A percentile compares a stretch with the other conserved stretches of the same genome.
phyloP scores from a whole-genome alignment of 805 yeast genomes.

The Wickerhamomyces bovis region DNA sequence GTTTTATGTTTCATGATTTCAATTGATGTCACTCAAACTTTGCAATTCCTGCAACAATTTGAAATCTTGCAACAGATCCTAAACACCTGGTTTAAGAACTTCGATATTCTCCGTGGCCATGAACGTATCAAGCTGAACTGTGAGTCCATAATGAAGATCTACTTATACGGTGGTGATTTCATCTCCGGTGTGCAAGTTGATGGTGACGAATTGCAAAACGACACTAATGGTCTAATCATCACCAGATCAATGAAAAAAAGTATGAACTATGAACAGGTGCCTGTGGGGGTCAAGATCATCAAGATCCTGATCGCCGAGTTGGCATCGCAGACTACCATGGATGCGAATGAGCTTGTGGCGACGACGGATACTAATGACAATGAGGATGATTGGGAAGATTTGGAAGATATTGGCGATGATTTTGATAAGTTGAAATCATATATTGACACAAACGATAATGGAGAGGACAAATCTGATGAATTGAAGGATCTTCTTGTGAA shows the following conservation, averaged over 20 bases:
- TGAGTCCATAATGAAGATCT: constrained; percentile 67
- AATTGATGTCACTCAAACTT: constrained; percentile 54
- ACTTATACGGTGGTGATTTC: constrained; percentile 50
- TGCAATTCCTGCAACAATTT: constrained; percentile 47
- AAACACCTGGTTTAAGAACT: constrained; percentile 78
- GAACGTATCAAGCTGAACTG: constrained; percentile 61
- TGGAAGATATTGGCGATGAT: constrained; percentile 60
- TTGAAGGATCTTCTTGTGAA: constrained; percentile 34
- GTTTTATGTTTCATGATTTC: constrained; percentile 71
- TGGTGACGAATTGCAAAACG: constrained; percentile 67
- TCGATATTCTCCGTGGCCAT: constrained; percentile 70
- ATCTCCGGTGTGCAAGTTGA: constrained; percentile 48
- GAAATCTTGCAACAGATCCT: constrained; percentile 44
- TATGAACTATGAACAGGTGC: constrained; percentile 53
- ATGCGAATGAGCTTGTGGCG: constrained; percentile 52
- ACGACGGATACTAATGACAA: constrained; percentile 45
- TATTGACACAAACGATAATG: constrained; percentile 34
- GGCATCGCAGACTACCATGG: constrained; percentile 43
- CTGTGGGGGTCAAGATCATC: constrained; percentile 67
- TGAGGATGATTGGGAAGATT: constrained; percentile 68
- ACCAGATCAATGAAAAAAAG: constrained; percentile 80
- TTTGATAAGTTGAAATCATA: constrained; percentile 58
- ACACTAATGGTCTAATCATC: constrained; percentile 54
- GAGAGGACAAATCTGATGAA: constrained; percentile 15
- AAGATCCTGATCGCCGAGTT: constrained; percentile 68